These are phyloP conservation scores for Nicotiana tabacum DNA, from an alignment of 257 asterid species.

Conservation along the genomic window DNA sequence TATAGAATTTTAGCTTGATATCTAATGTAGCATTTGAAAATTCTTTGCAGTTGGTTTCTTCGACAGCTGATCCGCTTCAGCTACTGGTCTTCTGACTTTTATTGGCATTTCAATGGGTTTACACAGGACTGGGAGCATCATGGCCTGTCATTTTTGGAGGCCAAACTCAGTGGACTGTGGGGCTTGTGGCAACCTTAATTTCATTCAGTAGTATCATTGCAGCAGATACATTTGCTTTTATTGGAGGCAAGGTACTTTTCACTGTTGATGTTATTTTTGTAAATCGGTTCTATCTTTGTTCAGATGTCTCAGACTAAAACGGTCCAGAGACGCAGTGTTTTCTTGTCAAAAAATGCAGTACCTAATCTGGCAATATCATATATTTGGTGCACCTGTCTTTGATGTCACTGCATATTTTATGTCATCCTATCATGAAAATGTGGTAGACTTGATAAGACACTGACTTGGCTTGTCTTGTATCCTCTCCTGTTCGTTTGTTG, in stretches of 20 bases:
- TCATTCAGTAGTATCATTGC: conserved; percentile 89
- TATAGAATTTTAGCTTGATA: neutral
- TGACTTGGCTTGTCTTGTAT: neutral
- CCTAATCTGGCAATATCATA: neutral
- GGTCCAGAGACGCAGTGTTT: neutral
- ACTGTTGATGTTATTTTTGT: neutral
- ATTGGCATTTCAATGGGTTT: conserved; percentile 3
- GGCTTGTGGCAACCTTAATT: conserved; percentile 91
- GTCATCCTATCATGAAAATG: neutral
- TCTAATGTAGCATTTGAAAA: conserved; percentile 16
- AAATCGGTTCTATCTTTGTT: conserved; percentile 8
- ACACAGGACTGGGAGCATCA: conserved; percentile 58
- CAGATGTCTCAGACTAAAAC: neutral
- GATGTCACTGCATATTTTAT: neutral
- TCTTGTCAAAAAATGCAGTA: neutral
- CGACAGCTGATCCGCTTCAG: neutral
- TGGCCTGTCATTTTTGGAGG: conserved; percentile 97
- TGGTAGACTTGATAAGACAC: neutral
- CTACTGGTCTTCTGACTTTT: conserved; percentile 6
- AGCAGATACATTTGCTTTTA: conserved; percentile 93
- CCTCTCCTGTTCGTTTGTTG: neutral
- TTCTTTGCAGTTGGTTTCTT: neutral
- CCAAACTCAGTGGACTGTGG: conserved; percentile 88
- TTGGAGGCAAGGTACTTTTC: conserved; percentile 78
- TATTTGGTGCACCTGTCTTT: neutral